Evolutionary conservation across 441 rosid species (phyloP), one percentile per base, ranked within the genome.

Genomic region (Adansonia gregorii): DNA sequence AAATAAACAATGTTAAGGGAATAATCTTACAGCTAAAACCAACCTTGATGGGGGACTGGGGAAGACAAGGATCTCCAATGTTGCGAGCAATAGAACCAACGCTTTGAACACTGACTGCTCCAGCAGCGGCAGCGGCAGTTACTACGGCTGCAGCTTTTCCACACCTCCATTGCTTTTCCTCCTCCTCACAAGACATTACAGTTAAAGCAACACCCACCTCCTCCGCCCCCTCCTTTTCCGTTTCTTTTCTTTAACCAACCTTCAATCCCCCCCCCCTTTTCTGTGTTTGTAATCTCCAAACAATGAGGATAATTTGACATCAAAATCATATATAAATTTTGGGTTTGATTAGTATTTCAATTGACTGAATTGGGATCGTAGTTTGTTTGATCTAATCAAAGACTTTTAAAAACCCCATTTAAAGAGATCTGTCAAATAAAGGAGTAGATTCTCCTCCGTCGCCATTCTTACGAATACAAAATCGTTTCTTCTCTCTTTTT

Each of bases 31-130:
- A 88, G 84, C 78, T 64, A 87, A 82, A 83, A 85, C 87, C 86
- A 92, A 92, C 94, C 97, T 92, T 93, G 79, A 88, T 89, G 35
- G 88, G 87, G 41, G 96, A 88, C 71, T 91, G 98, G 61, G 87
- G 82, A 73, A 93, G 93, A 83, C 97, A 95, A 79, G 95, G 97
- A 83, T 93, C 96, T 81, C 98, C 89, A 79, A 95, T 88, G 78
- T 92, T 91, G 71, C 94, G 93, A 69, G 91, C 96, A 24, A 93
- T 75, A 15, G 92, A 91, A 82, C 96, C 83, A 66, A 91, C 94
- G 80, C 86, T 90, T 78, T 87, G 94, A 61, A 94, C 88, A 86
- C 88, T 91, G 79, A 89, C 87, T 1, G 90, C 75, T 63, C 89
- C 85, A 31, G 51, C 64, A 11, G 75, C 64, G 6, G 39, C 17